Conservation (phyloP, 2,329 filamentous ascomycete genomes). For the Clathrospora elynae region DNA sequence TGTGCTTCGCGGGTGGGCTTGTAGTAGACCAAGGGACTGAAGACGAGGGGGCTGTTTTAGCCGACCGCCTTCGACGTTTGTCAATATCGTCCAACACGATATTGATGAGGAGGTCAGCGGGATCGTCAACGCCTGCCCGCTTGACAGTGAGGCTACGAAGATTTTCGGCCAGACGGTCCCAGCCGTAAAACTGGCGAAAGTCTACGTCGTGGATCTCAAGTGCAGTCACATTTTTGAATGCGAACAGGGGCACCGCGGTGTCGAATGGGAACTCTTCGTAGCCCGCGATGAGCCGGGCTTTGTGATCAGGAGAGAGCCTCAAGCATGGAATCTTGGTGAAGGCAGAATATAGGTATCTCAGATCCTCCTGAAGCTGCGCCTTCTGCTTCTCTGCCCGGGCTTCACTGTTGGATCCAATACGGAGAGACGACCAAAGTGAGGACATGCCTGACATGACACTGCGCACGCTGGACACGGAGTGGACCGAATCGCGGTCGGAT, state of each 20-base stretch:
- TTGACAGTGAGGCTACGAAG: constrained; percentile 87
- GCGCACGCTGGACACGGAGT: constrained; percentile 93
- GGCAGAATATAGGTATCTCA: constrained; percentile 96
- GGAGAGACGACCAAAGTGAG: constrained; percentile 86
- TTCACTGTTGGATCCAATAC: constrained; percentile 77
- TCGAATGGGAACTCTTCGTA: constrained; percentile 99
- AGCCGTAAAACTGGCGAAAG: constrained; percentile 95
- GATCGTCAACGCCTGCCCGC: constrained; percentile 85
- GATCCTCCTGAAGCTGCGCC: constrained; percentile 78
- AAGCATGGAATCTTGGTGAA: constrained; percentile 98
- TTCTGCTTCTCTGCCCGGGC: constrained; percentile 90
- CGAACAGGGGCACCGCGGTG: constrained; percentile 92
- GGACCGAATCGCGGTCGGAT: constrained; percentile 87
- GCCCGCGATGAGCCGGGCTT: constrained; percentile 84
- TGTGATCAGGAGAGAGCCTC: constrained; percentile 87
- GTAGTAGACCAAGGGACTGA: constrained; percentile 68
- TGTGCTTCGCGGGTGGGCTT: constrained; percentile 67
- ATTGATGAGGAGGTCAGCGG: constrained; percentile 84
- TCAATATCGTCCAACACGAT: constrained; percentile 98
- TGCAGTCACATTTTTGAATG: constrained; percentile 95
- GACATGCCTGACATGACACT: constrained; percentile 98
- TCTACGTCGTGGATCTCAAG: constrained; percentile 95
- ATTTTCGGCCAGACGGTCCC: constrained; percentile 92
- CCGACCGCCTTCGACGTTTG: constrained; percentile 82
- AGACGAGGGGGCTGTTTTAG: constrained; percentile 82